Conservation (phyloP, 2,329 filamentous ascomycete species). For the Cylindrodendrum hubeiense region DNA sequence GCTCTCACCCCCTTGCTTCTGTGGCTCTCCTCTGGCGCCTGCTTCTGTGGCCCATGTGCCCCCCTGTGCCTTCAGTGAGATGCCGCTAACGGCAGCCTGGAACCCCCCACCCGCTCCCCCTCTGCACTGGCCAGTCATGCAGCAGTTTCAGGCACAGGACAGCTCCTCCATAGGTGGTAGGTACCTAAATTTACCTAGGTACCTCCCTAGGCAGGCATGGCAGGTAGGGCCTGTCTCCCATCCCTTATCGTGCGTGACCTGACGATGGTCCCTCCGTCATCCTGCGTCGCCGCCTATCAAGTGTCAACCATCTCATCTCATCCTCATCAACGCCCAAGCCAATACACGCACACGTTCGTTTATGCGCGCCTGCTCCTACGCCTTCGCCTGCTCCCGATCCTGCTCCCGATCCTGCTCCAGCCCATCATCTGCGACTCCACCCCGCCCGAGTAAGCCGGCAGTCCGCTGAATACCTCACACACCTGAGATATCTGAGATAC, state of each 20-base stretch:
- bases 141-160: background rate
- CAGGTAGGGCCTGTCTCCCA: background rate
- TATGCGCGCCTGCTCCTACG: background rate
- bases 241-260: slow-evolving; percentile 5
- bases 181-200: too few species aligned
- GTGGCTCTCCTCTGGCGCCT: background rate
- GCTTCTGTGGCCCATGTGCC: background rate
- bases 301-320: background rate
- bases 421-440: background rate
- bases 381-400: too few species aligned
- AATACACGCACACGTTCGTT: background rate
- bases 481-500: too few species aligned
- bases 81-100: background rate
- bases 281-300: background rate
- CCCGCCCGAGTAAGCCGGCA: background rate
- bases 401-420: background rate
- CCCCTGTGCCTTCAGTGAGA: background rate
- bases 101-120: background rate
- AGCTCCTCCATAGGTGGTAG: background rate
- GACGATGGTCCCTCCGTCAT: background rate
- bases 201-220: background rate
- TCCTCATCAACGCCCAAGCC: background rate
- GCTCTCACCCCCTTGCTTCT: background rate
- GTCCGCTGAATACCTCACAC: too few species aligned
- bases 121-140: background rate